Percentiles rank a stretch among this genome's conserved stretches.
Conservation (phyloP, 495 filamentous ascomycete species). For the Penicillium argentinense region DNA sequence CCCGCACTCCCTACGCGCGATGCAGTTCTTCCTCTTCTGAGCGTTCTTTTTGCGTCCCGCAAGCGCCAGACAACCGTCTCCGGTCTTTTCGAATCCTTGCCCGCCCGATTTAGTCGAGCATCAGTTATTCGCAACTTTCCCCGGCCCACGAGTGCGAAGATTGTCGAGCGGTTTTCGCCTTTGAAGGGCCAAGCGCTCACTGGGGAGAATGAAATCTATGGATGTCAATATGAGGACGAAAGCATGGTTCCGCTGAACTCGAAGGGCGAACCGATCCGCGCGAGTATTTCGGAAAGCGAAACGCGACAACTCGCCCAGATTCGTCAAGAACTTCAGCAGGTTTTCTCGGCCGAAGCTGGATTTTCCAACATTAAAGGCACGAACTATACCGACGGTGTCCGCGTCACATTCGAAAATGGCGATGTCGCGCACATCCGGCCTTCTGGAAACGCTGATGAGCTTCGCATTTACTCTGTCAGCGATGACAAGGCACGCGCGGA, state of each 20-base stretch:
- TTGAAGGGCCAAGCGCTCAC: no score
- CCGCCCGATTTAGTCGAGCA: constrained; percentile 21
- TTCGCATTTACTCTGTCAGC: constrained; percentile 29
- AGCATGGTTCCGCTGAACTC: neutral
- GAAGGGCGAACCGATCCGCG: neutral
- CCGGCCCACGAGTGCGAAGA: constrained; percentile 26
- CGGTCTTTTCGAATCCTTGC: constrained; percentile 18
- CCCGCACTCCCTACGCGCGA: constrained; percentile 28
- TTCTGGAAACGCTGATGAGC: constrained; percentile 30
- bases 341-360: constrained; percentile 21
- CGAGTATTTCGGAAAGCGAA: neutral
- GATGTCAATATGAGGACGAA: neutral
- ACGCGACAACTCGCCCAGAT: constrained; percentile 7
- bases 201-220: neutral
- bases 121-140: constrained; percentile 28
- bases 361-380: constrained; percentile 17
- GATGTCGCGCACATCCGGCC: constrained; percentile 32
- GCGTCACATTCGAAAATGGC: constrained; percentile 22
- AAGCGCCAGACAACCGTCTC: constrained; percentile 10
- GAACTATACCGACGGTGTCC: constrained; percentile 29
- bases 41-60: constrained; percentile 17
- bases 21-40: constrained; percentile 23
- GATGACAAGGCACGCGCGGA: constrained; percentile 25
- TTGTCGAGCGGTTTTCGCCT: constrained; percentile 24
- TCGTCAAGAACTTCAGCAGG: constrained; percentile 14